phyloP scores from a whole-genome alignment of 768 basidiomycete species.

The Phaeotremella skinneri region DNA sequence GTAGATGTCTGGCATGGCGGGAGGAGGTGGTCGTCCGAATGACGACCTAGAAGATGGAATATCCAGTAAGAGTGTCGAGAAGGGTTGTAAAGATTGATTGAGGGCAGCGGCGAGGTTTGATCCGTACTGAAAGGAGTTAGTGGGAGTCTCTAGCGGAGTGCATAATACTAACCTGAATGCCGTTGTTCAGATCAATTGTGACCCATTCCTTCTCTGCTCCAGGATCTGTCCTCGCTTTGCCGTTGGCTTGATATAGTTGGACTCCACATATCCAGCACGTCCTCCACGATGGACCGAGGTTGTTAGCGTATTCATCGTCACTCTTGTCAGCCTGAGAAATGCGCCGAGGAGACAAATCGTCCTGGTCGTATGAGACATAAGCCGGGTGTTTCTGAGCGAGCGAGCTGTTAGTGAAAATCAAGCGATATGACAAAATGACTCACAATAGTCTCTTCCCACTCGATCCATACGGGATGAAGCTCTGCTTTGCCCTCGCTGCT shows the following conservation, averaged over 20 bases:
- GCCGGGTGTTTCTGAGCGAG: conserved; percentile 16
- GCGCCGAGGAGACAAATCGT: conserved; percentile 11
- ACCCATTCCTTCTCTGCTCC: conserved; percentile 28
- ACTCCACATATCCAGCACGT: conserved; percentile 36
- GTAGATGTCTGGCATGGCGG: conserved; percentile 13
- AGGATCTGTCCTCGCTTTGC: conserved; percentile 16
- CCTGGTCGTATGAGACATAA: conserved; percentile 27
- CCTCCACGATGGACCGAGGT: conserved; percentile 23
- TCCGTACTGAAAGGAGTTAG: conserved; percentile 22
- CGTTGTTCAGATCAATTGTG: conserved; percentile 21
- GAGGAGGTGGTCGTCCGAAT: conserved; percentile 40
- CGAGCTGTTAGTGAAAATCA: conserved; percentile 1
- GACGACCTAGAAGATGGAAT: conserved; percentile 15
- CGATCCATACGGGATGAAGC: conserved; percentile 8
- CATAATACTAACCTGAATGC: conserved; percentile 30
- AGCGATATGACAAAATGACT: conserved; percentile 1
- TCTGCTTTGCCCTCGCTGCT: not conserved
- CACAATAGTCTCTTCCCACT: conserved; percentile 12
- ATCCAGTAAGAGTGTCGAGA: conserved; percentile 24
- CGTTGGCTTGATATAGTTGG: conserved; percentile 18
- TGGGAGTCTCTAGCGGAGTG: not conserved
- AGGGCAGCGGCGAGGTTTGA: conserved; percentile 9
- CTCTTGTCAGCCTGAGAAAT: not conserved
- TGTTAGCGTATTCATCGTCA: conserved; percentile 3
- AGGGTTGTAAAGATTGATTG: conserved; percentile 14